phyloP scores from a whole-genome alignment of 345 rosid species.

The Rhizophora apiculata region DNA sequence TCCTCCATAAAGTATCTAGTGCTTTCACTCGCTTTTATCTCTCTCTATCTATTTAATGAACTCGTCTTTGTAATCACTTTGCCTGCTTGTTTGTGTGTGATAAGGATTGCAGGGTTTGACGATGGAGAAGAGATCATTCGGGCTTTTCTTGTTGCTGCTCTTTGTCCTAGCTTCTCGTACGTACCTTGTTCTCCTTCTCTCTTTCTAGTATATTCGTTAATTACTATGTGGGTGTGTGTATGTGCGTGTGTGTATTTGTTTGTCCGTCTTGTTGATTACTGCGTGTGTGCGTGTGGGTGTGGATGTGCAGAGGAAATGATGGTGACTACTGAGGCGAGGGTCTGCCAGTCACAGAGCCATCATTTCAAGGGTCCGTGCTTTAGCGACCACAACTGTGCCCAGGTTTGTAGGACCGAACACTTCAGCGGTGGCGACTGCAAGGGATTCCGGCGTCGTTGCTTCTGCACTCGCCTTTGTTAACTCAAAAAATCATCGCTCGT shows the following conservation, averaged over 20 bases:
- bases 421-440: constrained; percentile 41
- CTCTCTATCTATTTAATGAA: too few species aligned
- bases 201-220: not conserved
- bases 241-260: too few species aligned
- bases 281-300: too few species aligned
- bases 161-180: constrained; percentile 27
- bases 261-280: too few species aligned
- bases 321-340: constrained; percentile 25
- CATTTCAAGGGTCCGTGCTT: constrained; percentile 38
- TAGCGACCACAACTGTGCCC: constrained; percentile 29
- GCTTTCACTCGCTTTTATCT: too few species aligned
- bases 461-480: constrained; percentile 40
- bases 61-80: too few species aligned
- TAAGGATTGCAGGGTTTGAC: not conserved
- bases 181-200: not conserved
- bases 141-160: constrained; percentile 27
- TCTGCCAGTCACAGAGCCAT: constrained; percentile 44
- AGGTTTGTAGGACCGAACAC: constrained; percentile 47
- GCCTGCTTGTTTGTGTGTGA: not conserved
- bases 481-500: not conserved
- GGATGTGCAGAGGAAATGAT: not conserved
- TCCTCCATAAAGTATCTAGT: too few species aligned
- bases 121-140: constrained; percentile 17
- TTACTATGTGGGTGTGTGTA: not conserved
- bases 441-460: constrained; percentile 53